phyloP scores from a whole-genome alignment of 2,329 filamentous ascomycete genomes.

The Scedosporium dehoogii region DNA sequence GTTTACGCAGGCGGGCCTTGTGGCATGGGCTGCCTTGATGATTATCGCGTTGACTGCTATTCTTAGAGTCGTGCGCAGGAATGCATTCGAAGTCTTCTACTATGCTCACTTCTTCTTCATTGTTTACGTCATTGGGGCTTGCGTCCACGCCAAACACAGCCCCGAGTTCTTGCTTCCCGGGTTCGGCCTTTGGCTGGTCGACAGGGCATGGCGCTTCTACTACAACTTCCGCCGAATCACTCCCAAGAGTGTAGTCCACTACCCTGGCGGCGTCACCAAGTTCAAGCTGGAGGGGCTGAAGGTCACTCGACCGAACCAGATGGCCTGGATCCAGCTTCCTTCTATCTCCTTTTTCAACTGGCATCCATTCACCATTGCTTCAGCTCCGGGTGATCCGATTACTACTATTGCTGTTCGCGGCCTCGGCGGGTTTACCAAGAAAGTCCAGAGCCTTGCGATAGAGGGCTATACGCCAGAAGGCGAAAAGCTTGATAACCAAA shows the following conservation, averaged over 20 bases:
- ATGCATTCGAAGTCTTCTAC: conserved; percentile 15
- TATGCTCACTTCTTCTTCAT: conserved; percentile 16
- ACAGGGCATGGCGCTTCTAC: conserved; percentile 13
- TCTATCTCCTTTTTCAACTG: conserved; percentile 14
- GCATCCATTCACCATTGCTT: conserved; percentile 17
- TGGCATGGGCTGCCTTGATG: conserved; percentile 13
- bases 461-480: neutral
- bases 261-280: conserved; percentile 14
- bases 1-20: conserved; percentile 13
- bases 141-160: conserved; percentile 14
- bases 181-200: conserved; percentile 13
- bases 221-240: conserved; percentile 11
- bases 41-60: conserved; percentile 14
- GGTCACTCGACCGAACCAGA: conserved; percentile 12
- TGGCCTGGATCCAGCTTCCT: conserved; percentile 16
- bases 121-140: conserved; percentile 14
- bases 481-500: neutral
- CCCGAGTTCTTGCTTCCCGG: conserved; percentile 16
- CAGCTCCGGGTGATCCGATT: conserved; percentile 8
- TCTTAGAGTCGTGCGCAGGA: conserved; percentile 11
- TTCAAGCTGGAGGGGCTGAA: conserved; percentile 12
- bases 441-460: conserved; percentile 3
- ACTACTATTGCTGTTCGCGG: conserved; percentile 12
- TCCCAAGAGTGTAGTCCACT: conserved; percentile 9
- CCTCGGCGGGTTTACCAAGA: conserved; percentile 11